Percentiles rank a stretch among this genome's conserved stretches.
These are phyloP conservation scores for Lipomyces anomalus DNA, from an alignment of 805 yeast species.

Conservation along the genomic window DNA sequence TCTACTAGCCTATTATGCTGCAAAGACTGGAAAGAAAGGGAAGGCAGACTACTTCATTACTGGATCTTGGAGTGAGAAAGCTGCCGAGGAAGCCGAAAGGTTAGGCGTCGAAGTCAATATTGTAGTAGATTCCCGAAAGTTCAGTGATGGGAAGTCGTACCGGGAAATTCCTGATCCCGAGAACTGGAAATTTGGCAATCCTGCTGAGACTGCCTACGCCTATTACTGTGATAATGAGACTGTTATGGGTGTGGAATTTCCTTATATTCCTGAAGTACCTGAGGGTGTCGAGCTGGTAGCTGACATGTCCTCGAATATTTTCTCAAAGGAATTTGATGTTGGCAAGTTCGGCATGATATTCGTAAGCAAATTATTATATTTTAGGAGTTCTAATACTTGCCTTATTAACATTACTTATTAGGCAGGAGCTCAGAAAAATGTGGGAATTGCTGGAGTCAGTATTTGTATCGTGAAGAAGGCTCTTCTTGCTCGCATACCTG, in stretches of 20 bases:
- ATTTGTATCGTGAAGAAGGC: constrained; percentile 83
- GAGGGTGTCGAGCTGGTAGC: constrained; percentile 77
- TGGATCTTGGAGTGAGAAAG: constrained; percentile 90
- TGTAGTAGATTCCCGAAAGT: constrained; percentile 58
- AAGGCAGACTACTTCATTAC: constrained; percentile 82
- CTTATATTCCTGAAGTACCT: constrained; percentile 48
- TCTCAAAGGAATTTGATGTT: constrained; percentile 75
- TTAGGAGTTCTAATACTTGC: not conserved
- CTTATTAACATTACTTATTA: constrained; percentile 1
- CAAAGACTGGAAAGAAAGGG: constrained; percentile 67
- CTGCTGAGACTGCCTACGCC: constrained; percentile 70
- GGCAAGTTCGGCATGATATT: constrained; percentile 79
- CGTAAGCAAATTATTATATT: constrained; percentile 26
- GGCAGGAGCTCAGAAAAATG: constrained; percentile 98
- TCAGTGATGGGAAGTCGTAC: constrained; percentile 46
- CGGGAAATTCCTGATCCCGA: constrained; percentile 57
- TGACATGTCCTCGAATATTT: constrained; percentile 89
- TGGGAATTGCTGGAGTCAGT: constrained; percentile 94
- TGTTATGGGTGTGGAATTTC: constrained; percentile 89
- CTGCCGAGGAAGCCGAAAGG: constrained; percentile 79
- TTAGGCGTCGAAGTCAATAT: constrained; percentile 70
- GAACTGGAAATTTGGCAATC: constrained; percentile 52
- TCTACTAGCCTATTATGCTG: constrained; percentile 66
- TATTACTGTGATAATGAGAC: constrained; percentile 97
- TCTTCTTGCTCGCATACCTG: constrained; percentile 56